Conservation (phyloP, 148 eudicot genomes). For the Oxyria digyna region DNA sequence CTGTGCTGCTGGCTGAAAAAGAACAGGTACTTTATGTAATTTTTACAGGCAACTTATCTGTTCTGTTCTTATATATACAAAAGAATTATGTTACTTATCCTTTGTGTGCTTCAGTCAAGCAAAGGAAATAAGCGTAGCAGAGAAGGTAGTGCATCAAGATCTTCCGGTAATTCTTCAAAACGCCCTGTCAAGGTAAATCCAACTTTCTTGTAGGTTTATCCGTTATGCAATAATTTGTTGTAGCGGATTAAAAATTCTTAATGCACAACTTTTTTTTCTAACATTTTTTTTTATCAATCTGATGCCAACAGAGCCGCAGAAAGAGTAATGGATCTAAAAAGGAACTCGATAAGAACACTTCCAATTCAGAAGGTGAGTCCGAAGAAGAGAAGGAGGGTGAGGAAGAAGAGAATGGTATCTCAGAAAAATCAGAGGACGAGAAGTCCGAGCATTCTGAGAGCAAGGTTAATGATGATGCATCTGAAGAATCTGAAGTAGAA, state of each 20-base stretch:
- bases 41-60: not conserved
- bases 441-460: constrained; percentile 34
- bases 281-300: not conserved
- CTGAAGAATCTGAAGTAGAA: constrained; percentile 43
- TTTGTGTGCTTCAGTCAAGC: constrained; percentile 23
- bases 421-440: constrained; percentile 34
- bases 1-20: constrained; percentile 67
- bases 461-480: constrained; percentile 37
- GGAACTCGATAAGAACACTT: constrained; percentile 25
- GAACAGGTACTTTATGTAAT: constrained; percentile 50
- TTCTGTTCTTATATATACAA: not conserved
- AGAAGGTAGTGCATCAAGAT: constrained; percentile 25
- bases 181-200: constrained; percentile 56
- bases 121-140: constrained; percentile 83
- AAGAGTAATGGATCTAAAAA: constrained; percentile 21
- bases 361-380: constrained; percentile 28
- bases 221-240: not conserved
- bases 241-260: not conserved
- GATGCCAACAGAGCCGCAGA: constrained; percentile 32
- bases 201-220: not conserved
- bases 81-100: not conserved
- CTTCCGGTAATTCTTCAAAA: constrained; percentile 38
- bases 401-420: constrained; percentile 37
- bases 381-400: constrained; percentile 22
- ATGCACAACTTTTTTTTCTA: not conserved